Evolutionary conservation across 1,284 basidiomycete genomes (phyloP).

Genomic region (Ceratobasidium sp.): DNA sequence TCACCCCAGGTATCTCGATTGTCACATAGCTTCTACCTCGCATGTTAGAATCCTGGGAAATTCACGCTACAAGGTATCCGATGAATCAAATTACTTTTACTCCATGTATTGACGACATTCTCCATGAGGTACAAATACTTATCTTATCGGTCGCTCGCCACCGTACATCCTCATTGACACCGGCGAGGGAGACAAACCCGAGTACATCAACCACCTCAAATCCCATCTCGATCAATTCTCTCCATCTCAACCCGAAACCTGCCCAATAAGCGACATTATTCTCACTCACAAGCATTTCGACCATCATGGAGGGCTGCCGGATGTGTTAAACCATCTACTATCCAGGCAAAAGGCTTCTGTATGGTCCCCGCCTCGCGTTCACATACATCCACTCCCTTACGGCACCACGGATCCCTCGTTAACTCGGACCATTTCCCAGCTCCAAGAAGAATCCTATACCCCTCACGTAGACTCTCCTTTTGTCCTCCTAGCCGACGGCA

Average conservation of each 20-base stretch:
- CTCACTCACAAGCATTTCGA: constrained; percentile 93
- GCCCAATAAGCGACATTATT: constrained; percentile 81
- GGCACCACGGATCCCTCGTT: constrained; percentile 20
- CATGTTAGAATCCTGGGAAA: constrained; percentile 84
- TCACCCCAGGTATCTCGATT: constrained; percentile 6
- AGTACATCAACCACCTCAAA: constrained; percentile 77
- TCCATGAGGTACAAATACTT: constrained; percentile 89
- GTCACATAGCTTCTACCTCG: neutral
- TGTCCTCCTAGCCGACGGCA: constrained; percentile 37
- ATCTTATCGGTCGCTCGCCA: constrained; percentile 78
- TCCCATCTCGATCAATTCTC: constrained; percentile 62
- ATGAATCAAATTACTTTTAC: neutral
- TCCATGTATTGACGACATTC: neutral
- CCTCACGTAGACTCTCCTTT: neutral
- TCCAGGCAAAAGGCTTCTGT: constrained; percentile 3
- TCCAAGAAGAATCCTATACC: constrained; percentile 19
- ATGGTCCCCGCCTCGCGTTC: constrained; percentile 74
- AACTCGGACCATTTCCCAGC: constrained; percentile 13
- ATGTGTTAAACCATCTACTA: constrained; percentile 1
- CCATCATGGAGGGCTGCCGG: constrained; percentile 75
- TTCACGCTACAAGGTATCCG: constrained; percentile 86
- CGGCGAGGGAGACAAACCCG: constrained; percentile 76
- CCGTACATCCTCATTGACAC: constrained; percentile 89
- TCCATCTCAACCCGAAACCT: constrained; percentile 52
- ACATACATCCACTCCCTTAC: constrained; percentile 70